Evolutionary conservation across 495 filamentous ascomycete genomes (phyloP).

Genomic region (Halenospora varia): DNA sequence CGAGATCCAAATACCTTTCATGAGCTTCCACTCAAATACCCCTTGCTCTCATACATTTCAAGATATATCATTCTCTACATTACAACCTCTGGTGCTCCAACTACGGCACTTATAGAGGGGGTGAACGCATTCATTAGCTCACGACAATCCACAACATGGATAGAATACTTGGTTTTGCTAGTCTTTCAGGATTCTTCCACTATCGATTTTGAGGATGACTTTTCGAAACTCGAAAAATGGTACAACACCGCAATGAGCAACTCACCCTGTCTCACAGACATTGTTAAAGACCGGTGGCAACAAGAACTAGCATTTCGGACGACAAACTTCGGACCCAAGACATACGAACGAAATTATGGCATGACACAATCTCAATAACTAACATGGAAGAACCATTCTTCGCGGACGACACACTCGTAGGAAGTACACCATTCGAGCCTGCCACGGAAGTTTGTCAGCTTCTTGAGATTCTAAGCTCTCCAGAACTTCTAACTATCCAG

Average conservation of each 20-base stretch:
- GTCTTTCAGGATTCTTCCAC: background rate
- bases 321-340: background rate
- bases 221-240: background rate
- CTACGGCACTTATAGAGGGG: background rate
- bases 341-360: background rate
- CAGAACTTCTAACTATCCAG: background rate
- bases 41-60: background rate
- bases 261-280: background rate
- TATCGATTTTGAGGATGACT: background rate
- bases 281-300: background rate
- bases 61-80: background rate
- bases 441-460: background rate
- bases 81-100: background rate
- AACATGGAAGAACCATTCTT: background rate
- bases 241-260: background rate
- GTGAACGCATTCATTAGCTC: background rate
- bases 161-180: constrained; percentile 2
- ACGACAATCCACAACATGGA: background rate
- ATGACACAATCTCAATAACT: background rate
- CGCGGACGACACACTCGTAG: background rate
- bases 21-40: background rate
- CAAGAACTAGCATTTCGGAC: background rate
- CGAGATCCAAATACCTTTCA: constrained; percentile 2
- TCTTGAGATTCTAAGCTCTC: background rate
- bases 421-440: background rate